Conservation (phyloP, 108 stramenopile species). For the Cyclotella sp. region DNA sequence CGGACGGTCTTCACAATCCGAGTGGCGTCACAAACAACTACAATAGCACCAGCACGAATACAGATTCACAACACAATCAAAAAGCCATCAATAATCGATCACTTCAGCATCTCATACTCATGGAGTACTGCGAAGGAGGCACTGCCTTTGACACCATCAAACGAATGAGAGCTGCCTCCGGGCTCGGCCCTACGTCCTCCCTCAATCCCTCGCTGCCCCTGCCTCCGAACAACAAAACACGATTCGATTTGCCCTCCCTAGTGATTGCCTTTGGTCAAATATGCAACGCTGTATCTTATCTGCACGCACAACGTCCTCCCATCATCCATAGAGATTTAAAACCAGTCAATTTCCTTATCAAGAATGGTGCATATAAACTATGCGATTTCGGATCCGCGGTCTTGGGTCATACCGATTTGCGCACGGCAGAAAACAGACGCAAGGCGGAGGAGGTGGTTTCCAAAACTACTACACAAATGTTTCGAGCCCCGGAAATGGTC, state of each 20-base stretch:
- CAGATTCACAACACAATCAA: constrained; percentile 11
- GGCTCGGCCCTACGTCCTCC: constrained; percentile 20
- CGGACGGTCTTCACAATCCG: background rate
- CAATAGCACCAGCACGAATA: constrained; percentile 7
- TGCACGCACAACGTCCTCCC: constrained; percentile 88
- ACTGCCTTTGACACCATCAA: constrained; percentile 88
- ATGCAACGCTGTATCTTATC: constrained; percentile 84
- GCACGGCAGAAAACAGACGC: constrained; percentile 66
- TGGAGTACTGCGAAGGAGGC: constrained; percentile 95
- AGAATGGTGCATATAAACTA: constrained; percentile 85
- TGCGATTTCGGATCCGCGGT: constrained; percentile 94
- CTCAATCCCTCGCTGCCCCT: background rate
- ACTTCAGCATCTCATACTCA: constrained; percentile 86
- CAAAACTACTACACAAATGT: constrained; percentile 97
- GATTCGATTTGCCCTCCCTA: constrained; percentile 75
- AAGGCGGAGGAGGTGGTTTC: constrained; percentile 90
- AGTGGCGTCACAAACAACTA: background rate
- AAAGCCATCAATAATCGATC: constrained; percentile 20
- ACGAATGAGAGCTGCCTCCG: constrained; percentile 47
- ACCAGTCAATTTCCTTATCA: constrained; percentile 96
- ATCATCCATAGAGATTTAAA: constrained; percentile 98
- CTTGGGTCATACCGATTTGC: constrained; percentile 85
- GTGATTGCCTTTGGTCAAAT: constrained; percentile 91
- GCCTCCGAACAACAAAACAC: background rate
- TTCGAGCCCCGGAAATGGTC: constrained; percentile 96